Evolutionary conservation across 805 yeast genomes (phyloP).

Genomic region (Saturnispora mendoncae): DNA sequence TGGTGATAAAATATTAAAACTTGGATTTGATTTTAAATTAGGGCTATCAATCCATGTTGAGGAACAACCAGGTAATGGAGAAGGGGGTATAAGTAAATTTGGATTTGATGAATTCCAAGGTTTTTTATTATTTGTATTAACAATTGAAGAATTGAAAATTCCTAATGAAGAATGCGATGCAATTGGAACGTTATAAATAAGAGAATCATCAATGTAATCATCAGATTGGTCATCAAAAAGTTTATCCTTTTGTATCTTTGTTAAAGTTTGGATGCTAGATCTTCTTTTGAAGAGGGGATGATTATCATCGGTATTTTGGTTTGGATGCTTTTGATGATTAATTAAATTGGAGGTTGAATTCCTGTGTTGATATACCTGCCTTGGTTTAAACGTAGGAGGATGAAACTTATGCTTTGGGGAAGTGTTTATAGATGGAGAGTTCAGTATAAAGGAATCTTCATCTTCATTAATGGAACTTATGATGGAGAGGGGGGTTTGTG

Average conservation of each 20-base stretch:
- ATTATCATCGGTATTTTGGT: not conserved
- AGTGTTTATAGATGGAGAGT: not conserved
- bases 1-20: constrained; percentile 26
- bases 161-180: constrained; percentile 31
- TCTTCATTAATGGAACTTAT: not conserved
- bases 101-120: constrained; percentile 20
- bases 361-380: constrained; percentile 1
- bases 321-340: not conserved
- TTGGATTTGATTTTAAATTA: constrained; percentile 15
- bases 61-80: constrained; percentile 39
- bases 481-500: constrained; percentile 1
- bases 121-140: constrained; percentile 18
- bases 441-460: not conserved
- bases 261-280: constrained; percentile 13
- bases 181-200: constrained; percentile 47
- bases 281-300: constrained; percentile 1
- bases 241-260: constrained; percentile 23
- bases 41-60: not conserved
- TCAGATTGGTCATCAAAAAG: constrained; percentile 25
- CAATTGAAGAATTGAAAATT: constrained; percentile 17
- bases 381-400: not conserved
- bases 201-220: constrained; percentile 28
- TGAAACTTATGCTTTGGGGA: constrained; percentile 7
- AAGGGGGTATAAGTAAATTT: constrained; percentile 32
- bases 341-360: constrained; percentile 8